phyloP scores from a whole-genome alignment of 1,284 basidiomycete species.

The Trichosporon coremiiforme region DNA sequence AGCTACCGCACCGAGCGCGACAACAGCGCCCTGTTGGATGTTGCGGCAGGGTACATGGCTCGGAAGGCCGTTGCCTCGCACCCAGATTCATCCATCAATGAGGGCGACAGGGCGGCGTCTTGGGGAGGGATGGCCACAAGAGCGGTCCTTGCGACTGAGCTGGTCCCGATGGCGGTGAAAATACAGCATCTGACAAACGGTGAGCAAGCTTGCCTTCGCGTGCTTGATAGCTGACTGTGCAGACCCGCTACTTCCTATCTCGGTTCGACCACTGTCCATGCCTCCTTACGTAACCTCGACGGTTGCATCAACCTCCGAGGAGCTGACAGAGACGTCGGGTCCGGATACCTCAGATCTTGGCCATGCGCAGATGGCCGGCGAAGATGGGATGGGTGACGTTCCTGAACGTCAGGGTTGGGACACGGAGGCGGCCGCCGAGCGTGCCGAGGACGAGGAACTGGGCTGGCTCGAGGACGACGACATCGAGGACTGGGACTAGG shows the following conservation, averaged over 20 bases:
- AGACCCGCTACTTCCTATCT: slow-evolving; percentile 44
- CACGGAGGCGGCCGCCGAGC: slow-evolving; percentile 18
- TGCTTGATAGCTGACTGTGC: background rate
- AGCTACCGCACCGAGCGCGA: slow-evolving; percentile 48
- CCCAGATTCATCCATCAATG: slow-evolving; percentile 19
- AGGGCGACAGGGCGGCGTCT: slow-evolving; percentile 25
- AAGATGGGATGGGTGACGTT: slow-evolving; percentile 30
- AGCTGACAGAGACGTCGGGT: slow-evolving; percentile 18
- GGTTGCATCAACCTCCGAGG: background rate
- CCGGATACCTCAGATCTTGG: slow-evolving; percentile 18
- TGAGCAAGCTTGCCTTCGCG: background rate
- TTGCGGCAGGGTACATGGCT: slow-evolving; percentile 44
- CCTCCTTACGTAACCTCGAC: slow-evolving; percentile 29
- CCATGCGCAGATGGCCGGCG: slow-evolving; percentile 23
- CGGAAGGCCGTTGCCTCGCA: slow-evolving; percentile 34
- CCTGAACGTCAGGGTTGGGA: slow-evolving; percentile 27
- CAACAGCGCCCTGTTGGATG: slow-evolving; percentile 48
- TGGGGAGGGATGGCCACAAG: slow-evolving; percentile 47
- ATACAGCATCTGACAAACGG: slow-evolving; percentile 39
- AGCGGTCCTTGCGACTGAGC: slow-evolving; percentile 43
- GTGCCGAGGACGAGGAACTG: slow-evolving; percentile 12
- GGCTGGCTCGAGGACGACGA: slow-evolving; percentile 32
- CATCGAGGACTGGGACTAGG: slow-evolving; percentile 27
- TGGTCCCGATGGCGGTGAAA: slow-evolving; percentile 54
- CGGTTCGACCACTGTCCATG: slow-evolving; percentile 39